Percentiles rank a stretch among this genome's conserved stretches.
Evolutionary conservation across 495 filamentous ascomycete genomes (phyloP).

Genomic region (Podospora appendiculata): DNA sequence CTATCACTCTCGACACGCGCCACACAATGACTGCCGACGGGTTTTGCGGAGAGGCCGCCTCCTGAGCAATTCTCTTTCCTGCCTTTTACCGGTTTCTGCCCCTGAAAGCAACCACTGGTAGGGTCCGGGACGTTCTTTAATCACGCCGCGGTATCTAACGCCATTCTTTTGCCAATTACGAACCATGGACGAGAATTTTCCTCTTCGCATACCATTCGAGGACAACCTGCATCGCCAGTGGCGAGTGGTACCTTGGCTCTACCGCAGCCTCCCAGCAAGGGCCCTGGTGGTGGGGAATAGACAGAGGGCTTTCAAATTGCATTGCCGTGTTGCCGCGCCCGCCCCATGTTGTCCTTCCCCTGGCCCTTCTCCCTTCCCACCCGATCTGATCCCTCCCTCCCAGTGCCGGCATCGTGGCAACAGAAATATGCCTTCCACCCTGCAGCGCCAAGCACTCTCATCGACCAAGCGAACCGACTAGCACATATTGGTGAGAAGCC

Average conservation of each 20-base stretch:
- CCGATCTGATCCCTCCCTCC: neutral
- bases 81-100: constrained; percentile 4
- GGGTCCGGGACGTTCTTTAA: neutral
- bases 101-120: neutral
- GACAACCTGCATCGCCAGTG: neutral
- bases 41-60: constrained; percentile 4
- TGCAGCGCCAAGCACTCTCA: neutral
- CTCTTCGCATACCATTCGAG: neutral
- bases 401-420: neutral
- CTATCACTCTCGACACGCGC: neutral
- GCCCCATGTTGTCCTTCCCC: neutral
- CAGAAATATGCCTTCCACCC: neutral
- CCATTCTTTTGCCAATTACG: constrained; percentile 3
- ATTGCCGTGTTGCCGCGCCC: neutral
- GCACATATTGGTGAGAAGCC: neutral
- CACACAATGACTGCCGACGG: constrained; percentile 12
- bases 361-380: neutral
- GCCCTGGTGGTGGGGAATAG: too few species aligned
- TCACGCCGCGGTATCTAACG: constrained; percentile 2
- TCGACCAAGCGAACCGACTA: neutral
- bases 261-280: neutral
- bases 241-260: neutral
- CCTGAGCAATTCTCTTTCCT: constrained; percentile 1
- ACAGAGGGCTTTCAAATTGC: too few species aligned
- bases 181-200: neutral